Base-by-base conservation (phyloP, 805 yeast species). In the Saccharomycopsis javanensis region DNA sequence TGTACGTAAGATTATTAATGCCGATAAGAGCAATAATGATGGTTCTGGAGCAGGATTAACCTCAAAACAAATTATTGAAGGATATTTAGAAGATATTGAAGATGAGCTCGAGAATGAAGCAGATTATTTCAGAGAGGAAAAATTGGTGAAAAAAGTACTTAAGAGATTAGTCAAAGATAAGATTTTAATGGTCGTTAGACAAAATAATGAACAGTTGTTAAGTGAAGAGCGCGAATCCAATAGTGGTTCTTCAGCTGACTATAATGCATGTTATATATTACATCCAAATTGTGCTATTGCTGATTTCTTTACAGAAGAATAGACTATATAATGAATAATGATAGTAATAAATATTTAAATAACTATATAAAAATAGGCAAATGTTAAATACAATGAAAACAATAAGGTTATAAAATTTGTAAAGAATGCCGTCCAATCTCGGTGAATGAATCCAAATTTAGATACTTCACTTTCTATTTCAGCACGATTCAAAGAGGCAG, bases 211-310 rank as follows among this genome's bases (percentile, higher is more conserved):
- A 23, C 48, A 42, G 48, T 15, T 42, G 25, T 23, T 42, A 8
- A 68, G 70, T 3, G 74, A 73, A 18, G 67, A 69, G 35, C 79
- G 79, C 8, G 77, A 76, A 23, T 67, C 72, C 28, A 57, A 63
- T 18, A 66, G 64, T 30, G 73, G 73, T 42, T 77, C 70, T 31
- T 71, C 68, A 8, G 64, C 55, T 16, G 61, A 58, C 4, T 20
- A 62, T 3, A 58, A 59, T 11, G 57, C 70, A 63, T 46, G 79
- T 15, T 81, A 78, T 61, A 80, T 80, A 34, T 69, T 81, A 57
- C 96, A 88, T 73, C 96, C 96, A 57, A 88, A 88, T 69, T 86
- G 91, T 72, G 86, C 90, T 16, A 80, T 86, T 58, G 76, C 84
- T 62, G 95, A 87, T 63, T 68, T 65, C 60, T 66, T 63, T 54